Evolutionary conservation across 2,329 filamentous ascomycete genomes (phyloP).

Genomic region (Penicillium sumatraense): DNA sequence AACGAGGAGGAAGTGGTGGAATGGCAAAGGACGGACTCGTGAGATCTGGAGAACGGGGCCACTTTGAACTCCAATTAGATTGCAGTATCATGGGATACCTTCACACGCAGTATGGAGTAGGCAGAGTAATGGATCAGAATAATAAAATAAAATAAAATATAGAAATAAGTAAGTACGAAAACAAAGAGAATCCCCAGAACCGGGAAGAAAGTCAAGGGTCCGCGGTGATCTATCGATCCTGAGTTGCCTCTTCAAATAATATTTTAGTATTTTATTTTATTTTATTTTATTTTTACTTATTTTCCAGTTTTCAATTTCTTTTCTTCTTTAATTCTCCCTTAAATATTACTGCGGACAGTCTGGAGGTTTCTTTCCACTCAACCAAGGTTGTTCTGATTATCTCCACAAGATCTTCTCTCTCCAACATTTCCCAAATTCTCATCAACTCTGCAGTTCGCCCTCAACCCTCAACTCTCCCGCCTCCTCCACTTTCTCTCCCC

Average conservation of each 20-base stretch:
- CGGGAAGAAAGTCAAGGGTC: not conserved
- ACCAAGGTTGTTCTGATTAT: no score
- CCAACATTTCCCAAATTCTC: no score
- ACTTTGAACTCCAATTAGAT: slow-evolving; percentile 18
- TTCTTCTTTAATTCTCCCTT: not conserved
- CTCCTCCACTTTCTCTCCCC: no score
- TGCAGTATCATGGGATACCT: slow-evolving; percentile 8
- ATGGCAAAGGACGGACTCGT: not conserved
- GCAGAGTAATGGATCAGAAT: no score
- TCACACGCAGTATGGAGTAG: no score
- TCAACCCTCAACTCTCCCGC: no score
- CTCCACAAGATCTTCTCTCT: no score
- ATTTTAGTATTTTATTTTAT: not conserved
- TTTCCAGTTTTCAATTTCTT: not conserved
- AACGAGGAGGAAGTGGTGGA: not conserved
- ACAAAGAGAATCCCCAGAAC: not conserved
- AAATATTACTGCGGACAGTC: no score
- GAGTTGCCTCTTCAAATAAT: not conserved
- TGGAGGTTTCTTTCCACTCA: no score
- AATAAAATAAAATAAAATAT: not conserved
- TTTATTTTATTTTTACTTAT: not conserved
- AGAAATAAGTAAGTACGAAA: not conserved
- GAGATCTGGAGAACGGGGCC: slow-evolving; percentile 21
- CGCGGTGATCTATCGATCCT: not conserved
- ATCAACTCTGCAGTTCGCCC: no score